A percentile compares a stretch with the other conserved stretches of the same genome.
These are phyloP conservation scores for Umbilicus rupestris DNA, from an alignment of 164 flowering plant species.

Conservation along the genomic window DNA sequence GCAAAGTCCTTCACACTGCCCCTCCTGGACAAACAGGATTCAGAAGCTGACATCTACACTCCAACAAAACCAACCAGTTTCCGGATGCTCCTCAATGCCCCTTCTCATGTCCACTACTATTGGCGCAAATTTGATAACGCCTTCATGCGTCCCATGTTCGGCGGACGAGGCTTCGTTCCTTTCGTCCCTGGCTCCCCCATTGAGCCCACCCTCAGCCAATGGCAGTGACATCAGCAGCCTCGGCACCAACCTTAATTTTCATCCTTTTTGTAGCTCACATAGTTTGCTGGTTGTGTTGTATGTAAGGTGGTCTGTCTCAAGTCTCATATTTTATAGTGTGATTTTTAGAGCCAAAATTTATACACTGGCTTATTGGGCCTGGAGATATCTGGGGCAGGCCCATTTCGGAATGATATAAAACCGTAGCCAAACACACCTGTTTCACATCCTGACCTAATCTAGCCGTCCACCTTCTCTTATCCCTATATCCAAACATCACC, in stretches of 20 bases:
- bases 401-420: too few relatives aligned
- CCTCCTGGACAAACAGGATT: conserved; percentile 23
- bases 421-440: too few relatives aligned
- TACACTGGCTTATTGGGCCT: too few relatives aligned
- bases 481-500: too few relatives aligned
- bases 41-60: conserved; percentile 14
- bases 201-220: conserved; percentile 9
- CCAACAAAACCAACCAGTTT: conserved; percentile 19
- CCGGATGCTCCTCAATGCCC: conserved; percentile 25
- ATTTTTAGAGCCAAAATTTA: neutral
- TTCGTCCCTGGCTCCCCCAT: conserved; percentile 14
- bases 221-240: neutral
- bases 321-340: neutral
- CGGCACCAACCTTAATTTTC: neutral
- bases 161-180: conserved; percentile 35
- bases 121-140: conserved; percentile 51
- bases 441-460: too few relatives aligned
- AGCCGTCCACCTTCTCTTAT: too few relatives aligned
- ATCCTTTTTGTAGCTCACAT: neutral
- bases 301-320: neutral
- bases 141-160: conserved; percentile 51
- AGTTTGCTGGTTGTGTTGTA: neutral
- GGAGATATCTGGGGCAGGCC: too few relatives aligned
- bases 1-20: conserved; percentile 23
- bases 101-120: conserved; percentile 30